Conservation (phyloP, 495 filamentous ascomycete species). For the Talaromyces adpressus region DNA sequence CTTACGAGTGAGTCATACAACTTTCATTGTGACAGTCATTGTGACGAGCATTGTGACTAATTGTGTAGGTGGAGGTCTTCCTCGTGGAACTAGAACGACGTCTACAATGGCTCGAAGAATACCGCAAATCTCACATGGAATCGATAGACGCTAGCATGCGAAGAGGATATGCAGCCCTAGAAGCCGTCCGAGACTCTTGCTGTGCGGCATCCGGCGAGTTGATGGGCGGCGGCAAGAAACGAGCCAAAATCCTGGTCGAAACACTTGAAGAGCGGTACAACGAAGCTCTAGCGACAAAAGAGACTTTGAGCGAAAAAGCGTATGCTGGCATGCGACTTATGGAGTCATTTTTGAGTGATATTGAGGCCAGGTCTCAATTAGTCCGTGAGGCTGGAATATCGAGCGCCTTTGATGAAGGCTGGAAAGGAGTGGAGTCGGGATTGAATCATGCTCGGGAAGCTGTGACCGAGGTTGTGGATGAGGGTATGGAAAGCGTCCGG, state of each 20-base stretch:
- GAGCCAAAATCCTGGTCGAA: constrained; percentile 84
- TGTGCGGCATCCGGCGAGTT: constrained; percentile 86
- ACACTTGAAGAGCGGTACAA: constrained; percentile 89
- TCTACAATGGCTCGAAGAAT: constrained; percentile 82
- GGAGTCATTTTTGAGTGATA: constrained; percentile 73
- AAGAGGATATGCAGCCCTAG: constrained; percentile 74
- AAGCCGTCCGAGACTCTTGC: constrained; percentile 81
- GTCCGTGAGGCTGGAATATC: constrained; percentile 55
- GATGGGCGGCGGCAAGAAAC: constrained; percentile 76
- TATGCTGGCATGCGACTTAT: constrained; percentile 79
- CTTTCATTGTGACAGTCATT: constrained; percentile 9
- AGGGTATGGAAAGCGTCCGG: constrained; percentile 72
- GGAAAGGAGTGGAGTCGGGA: constrained; percentile 65
- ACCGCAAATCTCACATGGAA: constrained; percentile 71
- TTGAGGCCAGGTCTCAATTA: constrained; percentile 75
- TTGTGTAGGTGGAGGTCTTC: constrained; percentile 72
- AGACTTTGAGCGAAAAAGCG: constrained; percentile 85
- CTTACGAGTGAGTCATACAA: constrained; percentile 42
- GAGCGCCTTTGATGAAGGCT: constrained; percentile 58
- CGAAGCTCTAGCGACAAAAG: constrained; percentile 76
- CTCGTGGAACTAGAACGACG: constrained; percentile 79
- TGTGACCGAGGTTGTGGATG: constrained; percentile 82
- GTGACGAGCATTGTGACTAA: constrained; percentile 1
- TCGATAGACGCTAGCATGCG: constrained; percentile 76
- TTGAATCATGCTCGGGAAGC: constrained; percentile 60